These are phyloP conservation scores for Alternaria infectoria DNA, from an alignment of 2,329 filamentous ascomycete genomes.

Conservation along the genomic window DNA sequence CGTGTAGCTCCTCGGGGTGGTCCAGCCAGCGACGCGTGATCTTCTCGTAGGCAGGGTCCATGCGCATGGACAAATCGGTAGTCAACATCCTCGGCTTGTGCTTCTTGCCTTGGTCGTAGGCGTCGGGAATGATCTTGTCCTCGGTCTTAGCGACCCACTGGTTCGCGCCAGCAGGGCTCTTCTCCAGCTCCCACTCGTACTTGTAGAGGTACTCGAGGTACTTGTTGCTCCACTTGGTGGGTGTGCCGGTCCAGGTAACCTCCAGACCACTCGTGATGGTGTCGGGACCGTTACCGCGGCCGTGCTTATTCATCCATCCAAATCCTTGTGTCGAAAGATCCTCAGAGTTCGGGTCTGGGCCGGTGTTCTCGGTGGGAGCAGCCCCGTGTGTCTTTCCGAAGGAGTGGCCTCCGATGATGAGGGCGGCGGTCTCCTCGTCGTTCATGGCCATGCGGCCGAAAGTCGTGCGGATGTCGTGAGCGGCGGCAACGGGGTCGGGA, in stretches of 20 bases:
- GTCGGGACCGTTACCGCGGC: slow-evolving; percentile 71
- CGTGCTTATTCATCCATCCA: slow-evolving; percentile 72
- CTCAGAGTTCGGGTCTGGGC: slow-evolving; percentile 70
- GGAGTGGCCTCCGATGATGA: slow-evolving; percentile 79
- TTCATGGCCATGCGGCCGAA: slow-evolving; percentile 85
- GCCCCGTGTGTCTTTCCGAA: slow-evolving; percentile 85
- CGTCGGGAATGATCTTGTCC: slow-evolving; percentile 71
- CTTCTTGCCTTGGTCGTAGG: slow-evolving; percentile 73
- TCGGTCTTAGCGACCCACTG: slow-evolving; percentile 78
- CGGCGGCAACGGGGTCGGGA: slow-evolving; percentile 72
- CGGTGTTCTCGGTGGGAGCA: slow-evolving; percentile 67
- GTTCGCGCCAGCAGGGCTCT: slow-evolving; percentile 76
- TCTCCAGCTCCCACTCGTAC: slow-evolving; percentile 77
- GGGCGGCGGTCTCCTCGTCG: slow-evolving; percentile 79
- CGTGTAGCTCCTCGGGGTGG: slow-evolving; percentile 70
- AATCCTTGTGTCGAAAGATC: slow-evolving; percentile 71
- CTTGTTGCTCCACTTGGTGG: slow-evolving; percentile 76
- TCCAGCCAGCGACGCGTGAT: slow-evolving; percentile 73
- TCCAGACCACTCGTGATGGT: slow-evolving; percentile 79
- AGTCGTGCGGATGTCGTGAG: slow-evolving; percentile 73
- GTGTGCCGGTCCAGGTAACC: slow-evolving; percentile 79
- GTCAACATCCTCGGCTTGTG: slow-evolving; percentile 79
- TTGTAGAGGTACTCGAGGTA: slow-evolving; percentile 80
- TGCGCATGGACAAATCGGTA: slow-evolving; percentile 73
- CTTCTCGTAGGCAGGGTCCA: slow-evolving; percentile 76